Percentiles rank a stretch among this genome's conserved stretches.
Conservation (phyloP, 2,329 filamentous ascomycete species). For the Scedosporium boydii region DNA sequence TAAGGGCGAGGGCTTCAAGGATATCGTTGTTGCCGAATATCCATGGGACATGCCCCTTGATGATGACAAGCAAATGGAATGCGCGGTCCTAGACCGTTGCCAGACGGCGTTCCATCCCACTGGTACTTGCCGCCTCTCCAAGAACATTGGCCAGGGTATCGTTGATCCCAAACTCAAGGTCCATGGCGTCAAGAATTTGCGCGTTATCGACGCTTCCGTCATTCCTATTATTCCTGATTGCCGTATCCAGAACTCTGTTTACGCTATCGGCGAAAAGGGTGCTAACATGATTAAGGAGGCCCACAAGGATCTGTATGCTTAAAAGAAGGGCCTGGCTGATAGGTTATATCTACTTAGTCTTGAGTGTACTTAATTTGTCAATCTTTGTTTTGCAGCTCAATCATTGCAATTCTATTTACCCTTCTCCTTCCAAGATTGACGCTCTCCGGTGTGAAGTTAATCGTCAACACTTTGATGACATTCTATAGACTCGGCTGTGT, state of each 20-base stretch:
- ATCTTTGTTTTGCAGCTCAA: no score
- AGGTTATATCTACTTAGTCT: no score
- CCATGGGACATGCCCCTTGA: constrained; percentile 51
- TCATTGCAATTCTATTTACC: no score
- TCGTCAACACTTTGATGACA: no score
- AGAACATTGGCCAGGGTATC: constrained; percentile 32
- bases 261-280: constrained; percentile 40
- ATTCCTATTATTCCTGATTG: constrained; percentile 36
- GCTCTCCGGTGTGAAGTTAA: no score
- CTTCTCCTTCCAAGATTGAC: no score
- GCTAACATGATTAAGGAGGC: constrained; percentile 15
- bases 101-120: constrained; percentile 42
- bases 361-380: no score
- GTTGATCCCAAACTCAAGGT: constrained; percentile 33
- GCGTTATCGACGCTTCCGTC: constrained; percentile 38
- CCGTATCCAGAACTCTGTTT: constrained; percentile 42
- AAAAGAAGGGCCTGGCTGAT: background rate
- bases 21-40: constrained; percentile 42
- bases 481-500: no score
- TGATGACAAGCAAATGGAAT: constrained; percentile 46
- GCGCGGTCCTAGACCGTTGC: constrained; percentile 44
- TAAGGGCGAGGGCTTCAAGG: constrained; percentile 46
- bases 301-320: constrained; percentile 16
- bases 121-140: constrained; percentile 37
- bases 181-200: constrained; percentile 35